Evolutionary conservation across 2,329 filamentous ascomycete genomes (phyloP).

Genomic region (Alternaria brassicicola): DNA sequence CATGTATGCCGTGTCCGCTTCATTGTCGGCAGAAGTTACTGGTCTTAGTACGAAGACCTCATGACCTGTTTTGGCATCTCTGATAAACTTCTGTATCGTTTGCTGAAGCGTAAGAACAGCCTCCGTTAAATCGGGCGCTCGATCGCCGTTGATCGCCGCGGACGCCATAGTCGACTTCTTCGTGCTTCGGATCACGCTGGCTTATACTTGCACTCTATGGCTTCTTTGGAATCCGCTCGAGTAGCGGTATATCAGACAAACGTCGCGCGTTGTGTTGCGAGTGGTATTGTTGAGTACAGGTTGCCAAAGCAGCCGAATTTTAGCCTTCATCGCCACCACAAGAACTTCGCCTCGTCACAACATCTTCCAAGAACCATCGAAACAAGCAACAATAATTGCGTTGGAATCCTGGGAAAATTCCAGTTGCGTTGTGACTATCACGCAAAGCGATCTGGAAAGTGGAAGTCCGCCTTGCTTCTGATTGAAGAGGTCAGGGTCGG

Average conservation of each 20-base stretch:
- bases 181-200: background rate
- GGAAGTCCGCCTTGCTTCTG: background rate
- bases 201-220: background rate
- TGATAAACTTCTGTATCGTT: background rate
- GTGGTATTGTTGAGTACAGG: background rate
- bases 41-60: background rate
- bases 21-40: background rate
- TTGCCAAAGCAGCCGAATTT: background rate
- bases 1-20: background rate
- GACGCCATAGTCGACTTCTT: background rate
- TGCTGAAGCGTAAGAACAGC: background rate
- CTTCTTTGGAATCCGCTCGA: background rate
- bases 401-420: background rate
- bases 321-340: background rate
- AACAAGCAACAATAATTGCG: background rate
- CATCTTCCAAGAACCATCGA: background rate
- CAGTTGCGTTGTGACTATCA: background rate
- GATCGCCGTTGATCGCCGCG: background rate
- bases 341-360: background rate
- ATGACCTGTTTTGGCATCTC: background rate
- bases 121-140: slow-evolving; percentile 1
- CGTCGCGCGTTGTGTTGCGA: background rate
- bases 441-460: background rate
- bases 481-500: background rate
- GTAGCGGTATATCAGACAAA: background rate